phyloP scores from a whole-genome alignment of 768 basidiomycete genomes.

The Panaeolus papilionaceus region DNA sequence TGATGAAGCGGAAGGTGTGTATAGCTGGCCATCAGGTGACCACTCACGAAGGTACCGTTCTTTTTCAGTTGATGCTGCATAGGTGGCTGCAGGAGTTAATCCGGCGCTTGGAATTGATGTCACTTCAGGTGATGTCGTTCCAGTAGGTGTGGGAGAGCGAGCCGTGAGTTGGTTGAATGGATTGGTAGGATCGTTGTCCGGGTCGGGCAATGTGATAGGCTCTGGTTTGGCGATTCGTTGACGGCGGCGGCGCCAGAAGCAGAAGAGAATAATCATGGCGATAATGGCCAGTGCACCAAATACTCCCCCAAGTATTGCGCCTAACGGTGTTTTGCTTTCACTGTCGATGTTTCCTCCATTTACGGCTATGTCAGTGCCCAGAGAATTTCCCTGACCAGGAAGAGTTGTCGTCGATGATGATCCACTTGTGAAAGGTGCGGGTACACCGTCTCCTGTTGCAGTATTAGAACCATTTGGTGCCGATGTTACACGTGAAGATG shows the following conservation, averaged over 20 bases:
- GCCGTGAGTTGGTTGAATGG: not conserved
- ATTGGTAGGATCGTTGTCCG: conserved; percentile 5
- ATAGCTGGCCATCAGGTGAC: not conserved
- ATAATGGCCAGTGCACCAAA: conserved; percentile 6
- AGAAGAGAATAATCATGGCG: not conserved
- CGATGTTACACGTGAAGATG: not conserved
- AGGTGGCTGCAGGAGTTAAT: not conserved
- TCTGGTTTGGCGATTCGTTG: not conserved
- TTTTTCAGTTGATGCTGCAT: not conserved
- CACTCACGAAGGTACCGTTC: conserved; percentile 7
- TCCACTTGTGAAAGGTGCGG: not conserved
- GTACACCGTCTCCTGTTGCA: not conserved
- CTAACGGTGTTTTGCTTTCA: not conserved
- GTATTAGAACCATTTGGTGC: not conserved
- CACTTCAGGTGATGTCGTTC: not conserved
- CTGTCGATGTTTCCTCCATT: not conserved
- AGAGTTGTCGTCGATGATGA: not conserved
- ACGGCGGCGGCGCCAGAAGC: not conserved
- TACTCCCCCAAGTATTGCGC: not conserved
- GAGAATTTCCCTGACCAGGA: not conserved
- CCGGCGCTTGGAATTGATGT: not conserved
- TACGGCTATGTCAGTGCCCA: not conserved
- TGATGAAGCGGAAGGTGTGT: not conserved
- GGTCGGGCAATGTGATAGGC: not conserved
- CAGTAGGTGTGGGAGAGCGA: conserved; percentile 2